Percentiles rank a stretch among this genome's conserved stretches.
Conservation (phyloP, 352 stramenopile species). For the Phytophthora agathidicida region DNA sequence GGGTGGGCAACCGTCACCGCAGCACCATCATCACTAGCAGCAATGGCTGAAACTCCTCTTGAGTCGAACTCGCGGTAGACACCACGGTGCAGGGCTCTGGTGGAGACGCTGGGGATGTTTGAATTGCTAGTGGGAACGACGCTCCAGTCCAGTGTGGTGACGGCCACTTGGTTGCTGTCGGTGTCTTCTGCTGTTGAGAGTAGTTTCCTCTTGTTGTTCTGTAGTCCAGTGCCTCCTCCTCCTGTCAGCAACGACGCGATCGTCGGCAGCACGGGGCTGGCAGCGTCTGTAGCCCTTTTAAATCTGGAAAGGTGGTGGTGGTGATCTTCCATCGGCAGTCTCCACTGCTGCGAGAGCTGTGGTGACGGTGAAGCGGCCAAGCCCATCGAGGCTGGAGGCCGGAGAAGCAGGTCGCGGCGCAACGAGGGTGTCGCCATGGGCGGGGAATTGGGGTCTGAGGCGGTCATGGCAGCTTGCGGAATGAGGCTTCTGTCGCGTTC, state of each 20-base stretch:
- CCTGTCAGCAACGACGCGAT: slow-evolving; percentile 23
- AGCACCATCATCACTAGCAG: too few relatives aligned
- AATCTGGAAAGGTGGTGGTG: slow-evolving; percentile 4
- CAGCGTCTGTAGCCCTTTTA: slow-evolving; percentile 1
- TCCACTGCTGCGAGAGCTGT: background rate
- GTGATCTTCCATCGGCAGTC: background rate
- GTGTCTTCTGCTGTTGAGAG: background rate
- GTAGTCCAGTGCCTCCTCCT: background rate
- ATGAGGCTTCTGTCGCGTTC: slow-evolving; percentile 19
- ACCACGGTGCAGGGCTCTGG: slow-evolving; percentile 6
- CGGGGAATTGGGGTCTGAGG: background rate
- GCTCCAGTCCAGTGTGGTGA: background rate
- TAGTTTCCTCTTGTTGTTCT: background rate
- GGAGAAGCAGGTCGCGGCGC: background rate
- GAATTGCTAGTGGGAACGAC: background rate
- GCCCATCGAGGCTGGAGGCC: background rate
- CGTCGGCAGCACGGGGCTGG: slow-evolving; percentile 7
- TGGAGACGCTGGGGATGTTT: slow-evolving; percentile 4
- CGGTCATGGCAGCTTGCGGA: slow-evolving; percentile 2
- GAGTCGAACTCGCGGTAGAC: slow-evolving; percentile 9
- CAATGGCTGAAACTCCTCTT: background rate
- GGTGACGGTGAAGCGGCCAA: background rate
- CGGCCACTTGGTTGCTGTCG: background rate
- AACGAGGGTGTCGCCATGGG: slow-evolving; percentile 13
- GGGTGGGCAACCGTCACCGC: too few relatives aligned